These are phyloP conservation scores for Coemansia sp. DNA, from an alignment of 192 early-diverging fungal species.

Conservation along the genomic window DNA sequence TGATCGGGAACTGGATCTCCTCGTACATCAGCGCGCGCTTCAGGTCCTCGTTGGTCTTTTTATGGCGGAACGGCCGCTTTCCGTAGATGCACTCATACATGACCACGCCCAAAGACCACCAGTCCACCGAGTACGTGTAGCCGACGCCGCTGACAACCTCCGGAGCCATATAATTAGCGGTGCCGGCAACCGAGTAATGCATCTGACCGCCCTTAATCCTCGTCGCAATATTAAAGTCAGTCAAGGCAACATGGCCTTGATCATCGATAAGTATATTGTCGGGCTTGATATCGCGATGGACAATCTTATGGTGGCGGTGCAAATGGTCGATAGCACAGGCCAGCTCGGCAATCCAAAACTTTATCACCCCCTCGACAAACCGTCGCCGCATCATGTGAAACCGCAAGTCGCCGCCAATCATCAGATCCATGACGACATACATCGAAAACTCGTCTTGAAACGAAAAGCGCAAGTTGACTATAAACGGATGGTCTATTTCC, in stretches of 20 bases:
- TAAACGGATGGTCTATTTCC: conserved; percentile 79
- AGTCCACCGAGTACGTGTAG: conserved; percentile 85
- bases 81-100: conserved; percentile 88
- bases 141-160: conserved; percentile 69
- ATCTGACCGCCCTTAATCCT: conserved; percentile 58
- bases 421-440: conserved; percentile 93
- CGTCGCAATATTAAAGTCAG: conserved; percentile 96
- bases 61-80: conserved; percentile 68
- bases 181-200: conserved; percentile 85
- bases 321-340: conserved; percentile 80
- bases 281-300: conserved; percentile 95
- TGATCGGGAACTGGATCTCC: conserved; percentile 64
- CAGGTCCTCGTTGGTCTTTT: conserved; percentile 62
- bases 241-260: conserved; percentile 84
- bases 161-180: conserved; percentile 90
- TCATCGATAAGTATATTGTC: conserved; percentile 83
- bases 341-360: conserved; percentile 89
- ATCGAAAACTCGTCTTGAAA: conserved; percentile 95
- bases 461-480: conserved; percentile 91
- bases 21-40: conserved; percentile 67
- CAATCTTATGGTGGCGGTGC: conserved; percentile 71
- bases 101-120: conserved; percentile 93
- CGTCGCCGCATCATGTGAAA: conserved; percentile 68
- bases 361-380: conserved; percentile 76
- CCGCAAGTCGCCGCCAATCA: conserved; percentile 93